Percentiles rank a stretch among this genome's conserved stretches.
Conservation (phyloP, 768 basidiomycete genomes). For the Tylopilus subfusipes region DNA sequence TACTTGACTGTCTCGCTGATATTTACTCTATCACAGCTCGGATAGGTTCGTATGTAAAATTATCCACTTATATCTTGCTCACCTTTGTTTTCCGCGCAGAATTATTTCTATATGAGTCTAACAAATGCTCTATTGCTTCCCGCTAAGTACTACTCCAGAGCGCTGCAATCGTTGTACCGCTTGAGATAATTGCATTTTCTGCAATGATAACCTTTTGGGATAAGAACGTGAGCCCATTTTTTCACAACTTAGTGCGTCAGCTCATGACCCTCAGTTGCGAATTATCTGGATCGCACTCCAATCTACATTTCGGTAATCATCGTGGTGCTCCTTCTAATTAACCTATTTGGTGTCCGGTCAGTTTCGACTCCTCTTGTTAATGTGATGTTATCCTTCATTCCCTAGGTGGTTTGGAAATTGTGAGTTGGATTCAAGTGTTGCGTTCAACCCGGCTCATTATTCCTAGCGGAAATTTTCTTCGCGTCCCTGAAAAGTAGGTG, state of each 20-base stretch:
- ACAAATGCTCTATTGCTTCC: neutral
- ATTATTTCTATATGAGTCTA: conserved; percentile 32
- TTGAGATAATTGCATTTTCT: conserved; percentile 51
- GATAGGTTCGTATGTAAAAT: conserved; percentile 18
- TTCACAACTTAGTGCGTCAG: neutral
- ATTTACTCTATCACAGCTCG: conserved; percentile 13
- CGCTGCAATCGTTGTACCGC: conserved; percentile 38
- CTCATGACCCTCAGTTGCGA: neutral
- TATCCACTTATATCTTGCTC: neutral
- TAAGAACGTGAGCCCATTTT: conserved; percentile 12
- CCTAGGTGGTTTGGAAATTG: conserved; percentile 23
- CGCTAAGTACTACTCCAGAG: conserved; percentile 4
- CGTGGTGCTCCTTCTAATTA: conserved; percentile 39
- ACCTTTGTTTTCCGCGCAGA: conserved; percentile 14
- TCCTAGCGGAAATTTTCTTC: conserved; percentile 21
- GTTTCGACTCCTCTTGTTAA: conserved; percentile 33
- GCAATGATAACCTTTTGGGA: conserved; percentile 53
- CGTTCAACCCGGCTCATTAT: conserved; percentile 2
- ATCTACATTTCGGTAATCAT: conserved; percentile 42
- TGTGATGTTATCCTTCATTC: conserved; percentile 30
- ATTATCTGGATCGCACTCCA: conserved; percentile 33
- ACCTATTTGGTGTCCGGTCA: conserved; percentile 46
- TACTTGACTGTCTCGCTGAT: neutral
- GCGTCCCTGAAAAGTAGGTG: conserved; percentile 24
- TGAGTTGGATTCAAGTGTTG: neutral